Evolutionary conservation across 768 basidiomycete species (phyloP), one percentile per base, ranked within the genome.

Genomic region (Auricularia heimuer): DNA sequence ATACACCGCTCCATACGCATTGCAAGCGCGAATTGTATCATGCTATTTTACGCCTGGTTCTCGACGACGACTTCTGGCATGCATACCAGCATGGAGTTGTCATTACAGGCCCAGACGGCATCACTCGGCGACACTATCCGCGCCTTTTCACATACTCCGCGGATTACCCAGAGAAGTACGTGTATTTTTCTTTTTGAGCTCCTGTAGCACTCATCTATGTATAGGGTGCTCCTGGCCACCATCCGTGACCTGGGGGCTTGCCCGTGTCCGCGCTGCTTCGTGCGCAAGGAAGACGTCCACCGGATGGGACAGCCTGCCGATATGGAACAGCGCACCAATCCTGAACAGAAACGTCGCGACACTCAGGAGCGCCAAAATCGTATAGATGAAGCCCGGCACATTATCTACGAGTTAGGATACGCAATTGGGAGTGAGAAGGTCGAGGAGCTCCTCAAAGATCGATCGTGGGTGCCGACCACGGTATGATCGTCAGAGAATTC

Each of bases 181-280:
- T 64, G 11, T 45, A 2, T n/a, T 61, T 8, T 35, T 14, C 3
- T 62, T 21, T n/a, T 36, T 58, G 44, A 10, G 18, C 10, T 10
- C 44, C 44, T 18, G 10, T 10, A 45, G 29, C 2, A 45, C 44
- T 45, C 11, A 45, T 18, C 44, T 10, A 10, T 18, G 10, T 34
- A 12, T 37, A 76, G 75, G 54, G 68, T 72, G 61, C 63, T 74
- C 4, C 62, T 76, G 0, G 71, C 75, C 1, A 70, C 70, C 2
- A 71, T 73, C 35, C 58, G 67, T 3, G 65, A 68, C 37, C 36
- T 65, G 3, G 74, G 71, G 0, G 4, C 35, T 6, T 75, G 71
- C 58, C 77, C 75, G 0, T 79, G 78, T 58, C 76, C 77, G 8
- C 69, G 76, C 18, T 79, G 78, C 64, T 68, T 77, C 29, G 66